Conservation (phyloP, 1,139 yeast genomes). For the Sugiyamaella xylanicola region DNA sequence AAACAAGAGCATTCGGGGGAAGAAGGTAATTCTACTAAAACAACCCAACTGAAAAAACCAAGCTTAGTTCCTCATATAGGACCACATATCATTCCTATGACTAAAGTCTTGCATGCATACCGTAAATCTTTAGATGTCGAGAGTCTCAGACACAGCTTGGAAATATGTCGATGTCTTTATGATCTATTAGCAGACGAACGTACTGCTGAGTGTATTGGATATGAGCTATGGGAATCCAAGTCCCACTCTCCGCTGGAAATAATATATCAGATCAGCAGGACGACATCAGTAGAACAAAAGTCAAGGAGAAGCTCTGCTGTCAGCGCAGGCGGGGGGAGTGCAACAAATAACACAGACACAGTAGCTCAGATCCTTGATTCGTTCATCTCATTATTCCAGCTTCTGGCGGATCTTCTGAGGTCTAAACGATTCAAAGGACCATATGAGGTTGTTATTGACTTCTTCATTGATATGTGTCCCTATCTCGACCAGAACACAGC, state of each 20-base stretch:
- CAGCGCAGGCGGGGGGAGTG: constrained; percentile 10
- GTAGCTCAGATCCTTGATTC: constrained; percentile 25
- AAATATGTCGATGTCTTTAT: constrained; percentile 35
- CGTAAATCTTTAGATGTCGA: constrained; percentile 33
- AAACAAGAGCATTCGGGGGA: not conserved
- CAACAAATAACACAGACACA: constrained; percentile 19
- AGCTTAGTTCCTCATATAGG: constrained; percentile 7
- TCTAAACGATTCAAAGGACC: constrained; percentile 47
- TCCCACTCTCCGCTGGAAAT: constrained; percentile 49
- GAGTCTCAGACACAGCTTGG: constrained; percentile 36
- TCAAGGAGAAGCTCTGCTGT: constrained; percentile 11
- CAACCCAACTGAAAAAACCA: constrained; percentile 11
- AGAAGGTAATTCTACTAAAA: constrained; percentile 19
- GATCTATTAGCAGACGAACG: constrained; percentile 31
- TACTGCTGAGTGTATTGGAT: constrained; percentile 34
- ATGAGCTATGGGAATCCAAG: constrained; percentile 54
- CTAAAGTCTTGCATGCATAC: constrained; percentile 34
- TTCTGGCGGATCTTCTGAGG: constrained; percentile 28
- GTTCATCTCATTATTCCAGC: constrained; percentile 27
- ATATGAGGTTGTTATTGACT: constrained; percentile 48
- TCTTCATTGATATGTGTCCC: constrained; percentile 48
- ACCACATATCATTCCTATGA: constrained; percentile 33
- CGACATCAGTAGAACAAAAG: constrained; percentile 15
- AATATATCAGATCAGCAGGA: constrained; percentile 27
- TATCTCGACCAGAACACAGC: constrained; percentile 46